Evolutionary conservation across 306 rosid genomes (phyloP), one percentile per base, ranked within the genome.

Genomic region (Castanospermum australe): DNA sequence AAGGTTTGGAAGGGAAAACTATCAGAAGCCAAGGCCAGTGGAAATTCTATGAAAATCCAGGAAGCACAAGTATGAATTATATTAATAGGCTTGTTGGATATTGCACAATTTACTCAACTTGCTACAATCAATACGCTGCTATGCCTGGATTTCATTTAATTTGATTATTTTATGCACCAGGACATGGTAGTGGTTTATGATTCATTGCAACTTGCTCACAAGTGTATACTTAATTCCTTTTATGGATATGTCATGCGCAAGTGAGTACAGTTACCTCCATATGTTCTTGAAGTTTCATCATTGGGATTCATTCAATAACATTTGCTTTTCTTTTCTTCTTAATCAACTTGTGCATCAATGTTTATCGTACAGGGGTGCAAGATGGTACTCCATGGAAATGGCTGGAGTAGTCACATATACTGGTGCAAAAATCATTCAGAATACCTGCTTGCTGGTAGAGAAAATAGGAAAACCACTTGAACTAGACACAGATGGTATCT

Each of bases 351-450:
- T 77, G 74, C 60, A 38, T 87, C 62, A n/a, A 68, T 82, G 62
- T 75, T 76, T 80, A 25, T 80, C 72, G 78, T 59, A 70, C 81
- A 95, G 99, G 88, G 99, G 99, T 65, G 99, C 99, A 60, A 88
- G 99, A 89, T 95, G 99, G 99, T 95, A 95, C 79, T 95, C 99
- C 28, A 95, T 95, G 99, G 99, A 95, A 92, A 95, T 95, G 99
- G 99, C 99, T 71, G 99, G 99, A 47, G 99, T 95, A 63, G 99
- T 95, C 83, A 95, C 99, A n/a, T 92, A 95, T 86, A 95, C 99
- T 47, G 99, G 99, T 79, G 99, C 99, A 66, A 95, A 95, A 90
- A 95, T 95, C 38, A 95, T 95, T 81, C 99, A 95, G 89, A 95
- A 92, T 88, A 98, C 99, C 45, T 94, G 98, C 39, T 71, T 95